Conservation (phyloP, 176 grass and related monocot genomes). For the Lolium perenne region DNA sequence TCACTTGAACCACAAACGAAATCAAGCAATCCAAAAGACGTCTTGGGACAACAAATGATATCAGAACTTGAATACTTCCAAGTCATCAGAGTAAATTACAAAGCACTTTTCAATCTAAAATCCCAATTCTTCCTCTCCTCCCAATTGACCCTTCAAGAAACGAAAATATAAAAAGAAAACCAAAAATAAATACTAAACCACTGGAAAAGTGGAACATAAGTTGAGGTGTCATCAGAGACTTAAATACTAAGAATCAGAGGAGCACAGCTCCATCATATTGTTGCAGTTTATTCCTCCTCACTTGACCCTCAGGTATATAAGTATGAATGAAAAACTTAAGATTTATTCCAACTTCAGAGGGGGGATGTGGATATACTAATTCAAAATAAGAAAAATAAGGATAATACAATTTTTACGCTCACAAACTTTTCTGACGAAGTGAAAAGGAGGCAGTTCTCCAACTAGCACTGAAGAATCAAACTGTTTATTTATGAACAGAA, state of each 20-base stretch:
- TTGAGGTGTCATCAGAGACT: conserved; percentile 48
- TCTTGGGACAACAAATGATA: background rate
- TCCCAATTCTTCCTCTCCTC: too few relatives aligned
- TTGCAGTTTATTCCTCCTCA: conserved; percentile 56
- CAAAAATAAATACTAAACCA: too few relatives aligned
- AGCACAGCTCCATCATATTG: conserved; percentile 41
- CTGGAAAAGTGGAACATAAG: background rate
- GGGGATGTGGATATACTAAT: background rate
- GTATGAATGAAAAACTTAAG: background rate
- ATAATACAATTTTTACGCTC: background rate
- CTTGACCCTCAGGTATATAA: background rate
- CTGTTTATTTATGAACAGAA: background rate
- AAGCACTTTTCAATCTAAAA: too few relatives aligned
- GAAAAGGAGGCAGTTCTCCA: background rate
- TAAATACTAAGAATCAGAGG: conserved; percentile 52
- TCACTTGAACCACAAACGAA: conserved; percentile 16
- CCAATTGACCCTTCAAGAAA: background rate
- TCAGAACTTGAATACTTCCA: background rate
- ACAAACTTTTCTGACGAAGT: background rate
- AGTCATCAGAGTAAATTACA: background rate
- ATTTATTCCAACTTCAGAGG: background rate
- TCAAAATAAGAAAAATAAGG: background rate
- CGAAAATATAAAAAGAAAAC: background rate
- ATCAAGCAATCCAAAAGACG: background rate
- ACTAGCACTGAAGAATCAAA: background rate